These are phyloP conservation scores for Gossypioides kirkii DNA, from an alignment of 345 rosid species.

Conservation along the genomic window DNA sequence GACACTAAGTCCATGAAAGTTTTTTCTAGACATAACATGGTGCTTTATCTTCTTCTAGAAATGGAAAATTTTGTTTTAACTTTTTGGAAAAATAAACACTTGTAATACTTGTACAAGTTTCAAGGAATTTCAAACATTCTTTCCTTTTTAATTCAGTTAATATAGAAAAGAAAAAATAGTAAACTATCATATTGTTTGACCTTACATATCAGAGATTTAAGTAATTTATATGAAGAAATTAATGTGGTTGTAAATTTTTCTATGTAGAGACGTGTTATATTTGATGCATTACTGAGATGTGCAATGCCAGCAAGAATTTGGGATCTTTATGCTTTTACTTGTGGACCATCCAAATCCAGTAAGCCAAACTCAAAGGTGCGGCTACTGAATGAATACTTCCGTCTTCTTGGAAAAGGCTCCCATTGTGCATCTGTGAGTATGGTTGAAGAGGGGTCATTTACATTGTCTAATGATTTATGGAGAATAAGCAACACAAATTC, in stretches of 20 bases:
- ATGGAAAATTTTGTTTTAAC: neutral
- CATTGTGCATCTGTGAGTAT: conserved; percentile 53
- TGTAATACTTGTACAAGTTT: neutral
- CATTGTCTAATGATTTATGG: conserved; percentile 76
- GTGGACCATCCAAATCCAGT: conserved; percentile 64
- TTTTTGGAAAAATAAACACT: neutral
- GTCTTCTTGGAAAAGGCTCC: conserved; percentile 69
- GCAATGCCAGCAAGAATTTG: conserved; percentile 60
- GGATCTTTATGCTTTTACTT: conserved; percentile 84
- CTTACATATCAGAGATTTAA: neutral
- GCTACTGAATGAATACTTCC: conserved; percentile 85
- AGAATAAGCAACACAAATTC: conserved; percentile 74
- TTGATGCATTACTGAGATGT: conserved; percentile 56
- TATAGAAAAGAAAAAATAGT: neutral
- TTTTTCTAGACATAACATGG: neutral
- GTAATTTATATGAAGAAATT: neutral
- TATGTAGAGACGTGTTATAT: conserved; percentile 63
- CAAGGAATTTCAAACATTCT: neutral
- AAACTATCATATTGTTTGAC: neutral
- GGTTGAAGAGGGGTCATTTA: conserved; percentile 63
- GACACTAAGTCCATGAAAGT: neutral
- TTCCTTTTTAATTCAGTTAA: neutral
- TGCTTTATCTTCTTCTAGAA: neutral
- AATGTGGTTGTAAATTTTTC: conserved; percentile 11
- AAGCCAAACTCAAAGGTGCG: conserved; percentile 75